A percentile compares a stretch with the other conserved stretches of the same genome.
Evolutionary conservation across 495 filamentous ascomycete genomes (phyloP).

Genomic region (Trichodelitschia bisporula): DNA sequence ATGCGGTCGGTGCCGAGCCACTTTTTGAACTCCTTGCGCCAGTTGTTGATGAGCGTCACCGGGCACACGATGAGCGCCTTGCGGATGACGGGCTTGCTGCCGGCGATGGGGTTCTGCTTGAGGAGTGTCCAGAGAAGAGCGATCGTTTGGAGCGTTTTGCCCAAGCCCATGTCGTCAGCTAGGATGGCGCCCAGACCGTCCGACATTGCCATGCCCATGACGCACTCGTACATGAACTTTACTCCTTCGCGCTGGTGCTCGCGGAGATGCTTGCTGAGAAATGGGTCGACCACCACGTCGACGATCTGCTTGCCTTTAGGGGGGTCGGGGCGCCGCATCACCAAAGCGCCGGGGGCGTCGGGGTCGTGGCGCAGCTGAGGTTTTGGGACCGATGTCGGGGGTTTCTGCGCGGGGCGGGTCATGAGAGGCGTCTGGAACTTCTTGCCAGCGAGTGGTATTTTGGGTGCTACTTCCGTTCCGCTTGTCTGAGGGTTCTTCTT

Average conservation of each 20-base stretch:
- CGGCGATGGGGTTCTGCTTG: slow-evolving; percentile 53
- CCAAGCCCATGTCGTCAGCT: slow-evolving; percentile 66
- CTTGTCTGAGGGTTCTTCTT: slow-evolving; percentile 2
- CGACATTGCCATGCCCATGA: slow-evolving; percentile 54
- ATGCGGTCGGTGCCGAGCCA: slow-evolving; percentile 61
- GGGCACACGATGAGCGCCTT: slow-evolving; percentile 68
- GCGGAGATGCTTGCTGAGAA: slow-evolving; percentile 38
- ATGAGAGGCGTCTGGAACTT: slow-evolving; percentile 38
- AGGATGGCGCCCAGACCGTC: slow-evolving; percentile 54
- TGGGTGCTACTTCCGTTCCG: too few species aligned
- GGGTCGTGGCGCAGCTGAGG: slow-evolving; percentile 46
- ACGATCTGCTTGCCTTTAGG: slow-evolving; percentile 44
- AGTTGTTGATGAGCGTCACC: slow-evolving; percentile 56
- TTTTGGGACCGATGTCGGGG: slow-evolving; percentile 14
- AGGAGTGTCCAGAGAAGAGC: slow-evolving; percentile 56
- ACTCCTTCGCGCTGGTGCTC: slow-evolving; percentile 59
- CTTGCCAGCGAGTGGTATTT: too few species aligned
- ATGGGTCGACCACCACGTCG: slow-evolving; percentile 59
- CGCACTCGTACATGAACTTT: slow-evolving; percentile 59
- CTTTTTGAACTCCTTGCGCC: slow-evolving; percentile 56
- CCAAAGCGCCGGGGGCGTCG: slow-evolving; percentile 30
- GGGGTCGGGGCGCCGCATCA: slow-evolving; percentile 39
- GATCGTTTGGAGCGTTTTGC: slow-evolving; percentile 63
- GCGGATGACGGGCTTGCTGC: slow-evolving; percentile 35
- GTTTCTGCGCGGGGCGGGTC: slow-evolving; percentile 24